Evolutionary conservation across 225 moss, liverwort and hornwort genomes (phyloP).

Genomic region (Anthoceros angustus): DNA sequence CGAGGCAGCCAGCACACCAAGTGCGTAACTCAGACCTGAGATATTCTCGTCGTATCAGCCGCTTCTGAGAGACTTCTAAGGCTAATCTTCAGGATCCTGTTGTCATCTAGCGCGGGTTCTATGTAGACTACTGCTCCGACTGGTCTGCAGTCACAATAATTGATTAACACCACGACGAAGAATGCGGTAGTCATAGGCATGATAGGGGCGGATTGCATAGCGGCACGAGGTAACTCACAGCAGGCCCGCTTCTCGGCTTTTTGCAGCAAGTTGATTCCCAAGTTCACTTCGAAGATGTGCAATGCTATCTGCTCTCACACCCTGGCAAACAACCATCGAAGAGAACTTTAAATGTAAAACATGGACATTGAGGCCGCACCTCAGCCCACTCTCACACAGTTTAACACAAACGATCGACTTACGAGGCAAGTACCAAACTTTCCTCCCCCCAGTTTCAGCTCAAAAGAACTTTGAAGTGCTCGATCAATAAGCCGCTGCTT

Average conservation of each 20-base stretch:
- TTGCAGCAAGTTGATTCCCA: conserved; percentile 65
- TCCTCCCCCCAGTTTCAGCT: conserved; percentile 45
- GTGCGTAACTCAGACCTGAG: conserved; percentile 22
- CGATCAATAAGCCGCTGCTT: conserved; percentile 53
- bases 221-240: conserved; percentile 20
- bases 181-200: too few relatives aligned
- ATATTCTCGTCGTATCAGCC: conserved; percentile 60
- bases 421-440: conserved; percentile 66
- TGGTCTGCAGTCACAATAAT: conserved; percentile 23
- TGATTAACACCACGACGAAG: neutral
- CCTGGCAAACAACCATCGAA: conserved; percentile 19
- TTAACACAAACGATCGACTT: too few relatives aligned
- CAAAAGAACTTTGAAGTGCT: conserved; percentile 34
- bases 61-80: conserved; percentile 56
- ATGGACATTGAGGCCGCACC: too few relatives aligned
- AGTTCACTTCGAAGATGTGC: conserved; percentile 59
- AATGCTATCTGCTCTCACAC: conserved; percentile 37
- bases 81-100: conserved; percentile 46
- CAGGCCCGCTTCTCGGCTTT: conserved; percentile 46
- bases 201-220: neutral
- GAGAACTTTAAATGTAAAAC: too few relatives aligned
- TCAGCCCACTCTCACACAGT: too few relatives aligned
- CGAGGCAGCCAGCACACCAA: neutral
- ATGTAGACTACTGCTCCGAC: conserved; percentile 76
- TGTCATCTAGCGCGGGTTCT: conserved; percentile 38